Evolutionary conservation across 768 basidiomycete genomes (phyloP).

Genomic region (Boletellus emodensis): DNA sequence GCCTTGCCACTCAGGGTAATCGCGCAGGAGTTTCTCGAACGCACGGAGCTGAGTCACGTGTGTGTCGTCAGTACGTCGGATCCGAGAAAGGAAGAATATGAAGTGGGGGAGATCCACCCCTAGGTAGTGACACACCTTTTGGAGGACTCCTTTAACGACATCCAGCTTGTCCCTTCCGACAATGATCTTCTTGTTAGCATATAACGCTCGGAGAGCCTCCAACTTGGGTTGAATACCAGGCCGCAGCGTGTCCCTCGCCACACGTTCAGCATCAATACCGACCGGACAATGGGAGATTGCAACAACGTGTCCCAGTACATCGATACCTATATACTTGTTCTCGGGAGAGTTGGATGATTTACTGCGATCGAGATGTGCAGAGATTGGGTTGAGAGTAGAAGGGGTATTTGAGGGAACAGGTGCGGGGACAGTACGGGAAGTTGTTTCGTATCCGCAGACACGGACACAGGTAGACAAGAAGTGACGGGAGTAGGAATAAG

Average conservation of each 20-base stretch:
- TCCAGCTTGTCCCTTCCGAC: constrained; percentile 97
- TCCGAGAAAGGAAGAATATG: not conserved
- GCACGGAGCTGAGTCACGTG: constrained; percentile 67
- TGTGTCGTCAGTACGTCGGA: not conserved
- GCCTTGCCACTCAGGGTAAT: constrained; percentile 94
- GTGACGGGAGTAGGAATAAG: constrained; percentile 93
- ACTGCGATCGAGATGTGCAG: constrained; percentile 6
- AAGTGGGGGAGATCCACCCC: no score
- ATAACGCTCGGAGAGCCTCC: constrained; percentile 75
- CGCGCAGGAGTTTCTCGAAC: constrained; percentile 89
- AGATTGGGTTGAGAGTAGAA: constrained; percentile 1
- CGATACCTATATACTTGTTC: constrained; percentile 48
- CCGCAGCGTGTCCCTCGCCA: constrained; percentile 74
- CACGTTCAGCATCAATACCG: constrained; percentile 90
- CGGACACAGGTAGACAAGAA: constrained; percentile 94
- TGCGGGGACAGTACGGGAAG: constrained; percentile 22
- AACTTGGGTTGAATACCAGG: constrained; percentile 90
- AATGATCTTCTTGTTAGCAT: constrained; percentile 97
- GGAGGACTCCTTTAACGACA: constrained; percentile 95
- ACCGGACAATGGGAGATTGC: constrained; percentile 90
- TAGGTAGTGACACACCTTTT: constrained; percentile 57
- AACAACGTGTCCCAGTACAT: constrained; percentile 82
- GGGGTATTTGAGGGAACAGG: constrained; percentile 2
- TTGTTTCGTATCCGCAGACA: constrained; percentile 92
- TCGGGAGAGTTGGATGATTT: constrained; percentile 2